Conservation (phyloP, 228 moss, liverwort and hornwort species). For the Sphagnum magellanicum region DNA sequence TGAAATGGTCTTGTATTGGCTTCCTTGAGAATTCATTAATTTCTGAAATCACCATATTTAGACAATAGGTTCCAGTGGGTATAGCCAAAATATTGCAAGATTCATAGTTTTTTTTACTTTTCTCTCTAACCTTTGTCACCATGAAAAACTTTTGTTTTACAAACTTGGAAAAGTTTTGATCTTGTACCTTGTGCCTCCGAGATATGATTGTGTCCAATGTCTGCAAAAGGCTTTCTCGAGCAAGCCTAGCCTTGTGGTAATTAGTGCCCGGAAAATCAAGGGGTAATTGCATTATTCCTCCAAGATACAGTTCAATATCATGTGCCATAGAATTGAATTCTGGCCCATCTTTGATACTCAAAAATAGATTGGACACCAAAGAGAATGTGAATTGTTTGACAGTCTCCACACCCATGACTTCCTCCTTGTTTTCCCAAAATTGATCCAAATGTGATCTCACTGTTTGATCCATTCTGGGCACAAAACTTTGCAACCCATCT, state of each 20-base stretch:
- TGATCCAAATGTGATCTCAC: conserved; percentile 17
- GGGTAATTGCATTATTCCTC: conserved; percentile 18
- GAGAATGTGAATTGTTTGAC: conserved; percentile 28
- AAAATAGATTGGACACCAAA: conserved; percentile 11
- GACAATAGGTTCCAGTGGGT: not conserved
- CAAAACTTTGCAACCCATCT: conserved; percentile 20
- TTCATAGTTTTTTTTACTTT: too few species aligned
- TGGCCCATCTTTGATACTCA: conserved; percentile 16
- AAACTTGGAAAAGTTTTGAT: too few species aligned
- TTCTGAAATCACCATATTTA: not conserved
- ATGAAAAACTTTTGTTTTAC: not conserved
- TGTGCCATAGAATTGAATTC: not conserved
- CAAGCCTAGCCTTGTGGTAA: conserved; percentile 15
- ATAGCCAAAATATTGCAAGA: not conserved
- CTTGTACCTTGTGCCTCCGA: conserved; percentile 18
- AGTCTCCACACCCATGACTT: conserved; percentile 6
- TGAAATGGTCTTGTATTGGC: not conserved
- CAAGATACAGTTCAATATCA: not conserved
- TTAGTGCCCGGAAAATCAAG: conserved; percentile 32
- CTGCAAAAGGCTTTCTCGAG: not conserved
- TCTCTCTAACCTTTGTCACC: not conserved
- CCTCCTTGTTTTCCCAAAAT: conserved; percentile 23
- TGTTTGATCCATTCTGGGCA: conserved; percentile 23
- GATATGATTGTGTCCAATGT: conserved; percentile 15
- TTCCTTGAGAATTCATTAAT: not conserved